A percentile compares a stretch with the other conserved stretches of the same genome.
Conservation (phyloP, 2,329 filamentous ascomycete species). For the Periglandula ipomoeae region DNA sequence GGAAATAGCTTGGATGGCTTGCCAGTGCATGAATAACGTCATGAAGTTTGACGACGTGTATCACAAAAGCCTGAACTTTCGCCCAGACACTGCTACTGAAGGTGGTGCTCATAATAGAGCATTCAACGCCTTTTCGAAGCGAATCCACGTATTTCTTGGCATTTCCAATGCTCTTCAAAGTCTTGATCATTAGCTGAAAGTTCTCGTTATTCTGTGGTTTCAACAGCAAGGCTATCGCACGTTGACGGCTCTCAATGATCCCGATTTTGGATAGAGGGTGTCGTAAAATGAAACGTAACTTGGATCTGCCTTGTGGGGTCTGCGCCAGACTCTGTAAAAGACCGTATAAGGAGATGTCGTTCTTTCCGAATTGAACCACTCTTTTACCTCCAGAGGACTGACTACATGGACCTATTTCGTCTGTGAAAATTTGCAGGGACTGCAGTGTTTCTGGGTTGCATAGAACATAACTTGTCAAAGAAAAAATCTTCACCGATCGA, state of each 20-base stretch:
- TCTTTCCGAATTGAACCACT: slow-evolving; percentile 54
- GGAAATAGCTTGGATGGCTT: background rate
- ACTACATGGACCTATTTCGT: slow-evolving; percentile 73
- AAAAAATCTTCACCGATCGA: slow-evolving; percentile 52
- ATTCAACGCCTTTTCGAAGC: slow-evolving; percentile 68
- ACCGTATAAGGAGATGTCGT: slow-evolving; percentile 75
- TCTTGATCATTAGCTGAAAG: slow-evolving; percentile 46
- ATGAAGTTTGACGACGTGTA: slow-evolving; percentile 59
- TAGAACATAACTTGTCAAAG: slow-evolving; percentile 58
- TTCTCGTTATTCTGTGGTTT: slow-evolving; percentile 55
- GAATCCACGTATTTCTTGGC: slow-evolving; percentile 59
- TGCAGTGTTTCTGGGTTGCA: slow-evolving; percentile 71
- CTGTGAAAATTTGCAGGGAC: slow-evolving; percentile 76
- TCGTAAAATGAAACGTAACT: slow-evolving; percentile 72
- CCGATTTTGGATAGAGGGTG: slow-evolving; percentile 62
- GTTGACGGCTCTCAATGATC: slow-evolving; percentile 62
- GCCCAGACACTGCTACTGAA: slow-evolving; percentile 64
- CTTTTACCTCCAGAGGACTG: slow-evolving; percentile 54
- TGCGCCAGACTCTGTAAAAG: slow-evolving; percentile 66
- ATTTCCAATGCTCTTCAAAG: slow-evolving; percentile 65
- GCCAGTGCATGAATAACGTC: slow-evolving; percentile 39
- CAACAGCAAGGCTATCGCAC: slow-evolving; percentile 57
- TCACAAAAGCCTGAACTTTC: slow-evolving; percentile 62
- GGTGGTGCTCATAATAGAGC: slow-evolving; percentile 35
- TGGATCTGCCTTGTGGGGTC: slow-evolving; percentile 68